Conservation (phyloP, 352 stramenopile species). For the Peronospora farinosa region DNA sequence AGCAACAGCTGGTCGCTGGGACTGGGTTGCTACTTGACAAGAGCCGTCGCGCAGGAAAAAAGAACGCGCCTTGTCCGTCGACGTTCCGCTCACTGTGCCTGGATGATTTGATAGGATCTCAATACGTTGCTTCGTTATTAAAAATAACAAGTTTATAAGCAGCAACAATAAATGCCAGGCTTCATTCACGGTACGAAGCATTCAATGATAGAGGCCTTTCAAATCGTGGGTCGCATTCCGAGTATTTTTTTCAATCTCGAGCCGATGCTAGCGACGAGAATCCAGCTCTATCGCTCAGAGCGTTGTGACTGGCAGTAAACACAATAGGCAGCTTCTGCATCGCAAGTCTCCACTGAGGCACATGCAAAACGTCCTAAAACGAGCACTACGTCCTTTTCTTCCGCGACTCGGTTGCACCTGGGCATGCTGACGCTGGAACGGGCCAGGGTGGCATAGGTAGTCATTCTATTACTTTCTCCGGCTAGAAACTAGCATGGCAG, state of each 20-base stretch:
- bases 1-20: constrained; percentile 22
- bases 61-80: constrained; percentile 26
- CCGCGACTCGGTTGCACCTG: constrained; percentile 23
- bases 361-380: constrained; percentile 25
- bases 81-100: constrained; percentile 6
- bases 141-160: constrained; percentile 4
- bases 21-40: constrained; percentile 21
- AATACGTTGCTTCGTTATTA: constrained; percentile 24
- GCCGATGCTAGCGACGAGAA: constrained; percentile 31
- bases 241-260: constrained; percentile 28
- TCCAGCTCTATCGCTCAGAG: constrained; percentile 21
- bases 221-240: constrained; percentile 21
- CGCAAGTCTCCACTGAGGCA: constrained; percentile 14
- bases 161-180: too few relatives aligned
- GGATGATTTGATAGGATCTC: constrained; percentile 21
- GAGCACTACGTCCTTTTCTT: constrained; percentile 31
- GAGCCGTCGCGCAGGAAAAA: constrained; percentile 20
- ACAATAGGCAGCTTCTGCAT: constrained; percentile 12
- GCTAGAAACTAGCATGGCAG: constrained; percentile 21
- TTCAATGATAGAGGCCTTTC: constrained; percentile 13
- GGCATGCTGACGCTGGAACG: constrained; percentile 24
- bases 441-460: constrained; percentile 13
- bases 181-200: neutral
- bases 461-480: constrained; percentile 29
- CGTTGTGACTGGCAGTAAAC: constrained; percentile 29